Evolutionary conservation across 345 rosid genomes (phyloP).

Genomic region (Pugionium cornutum): DNA sequence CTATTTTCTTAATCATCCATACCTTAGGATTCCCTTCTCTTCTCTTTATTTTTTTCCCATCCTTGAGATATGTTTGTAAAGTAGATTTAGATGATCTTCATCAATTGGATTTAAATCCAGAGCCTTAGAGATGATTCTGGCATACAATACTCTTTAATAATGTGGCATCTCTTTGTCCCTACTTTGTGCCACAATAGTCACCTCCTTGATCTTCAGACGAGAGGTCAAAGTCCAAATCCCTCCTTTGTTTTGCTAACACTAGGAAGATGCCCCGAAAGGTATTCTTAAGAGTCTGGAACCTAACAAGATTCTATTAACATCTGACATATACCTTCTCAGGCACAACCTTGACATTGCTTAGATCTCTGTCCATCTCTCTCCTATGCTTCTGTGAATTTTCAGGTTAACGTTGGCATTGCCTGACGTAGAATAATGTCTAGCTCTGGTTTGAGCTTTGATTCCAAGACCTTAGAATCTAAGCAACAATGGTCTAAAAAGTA

Average conservation of each 20-base stretch:
- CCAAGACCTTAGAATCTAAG: slow-evolving; percentile 16
- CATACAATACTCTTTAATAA: background rate
- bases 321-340: slow-evolving; percentile 9
- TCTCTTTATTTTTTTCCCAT: background rate
- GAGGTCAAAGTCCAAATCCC: slow-evolving; percentile 15
- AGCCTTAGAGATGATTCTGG: slow-evolving; percentile 23
- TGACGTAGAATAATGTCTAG: slow-evolving; percentile 4
- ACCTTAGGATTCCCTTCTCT: slow-evolving; percentile 10
- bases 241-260: slow-evolving; percentile 20
- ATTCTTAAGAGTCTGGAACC: slow-evolving; percentile 13
- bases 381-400: slow-evolving; percentile 10
- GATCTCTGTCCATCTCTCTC: slow-evolving; percentile 12
- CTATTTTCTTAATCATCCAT: background rate
- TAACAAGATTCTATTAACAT: slow-evolving; percentile 15
- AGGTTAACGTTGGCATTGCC: background rate
- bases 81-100: slow-evolving; percentile 17
- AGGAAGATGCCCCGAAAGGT: slow-evolving; percentile 5
- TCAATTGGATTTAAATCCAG: slow-evolving; percentile 11
- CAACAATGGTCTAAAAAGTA: slow-evolving; percentile 20
- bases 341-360: slow-evolving; percentile 23
- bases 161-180: slow-evolving; percentile 24
- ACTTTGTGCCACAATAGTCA: slow-evolving; percentile 13
- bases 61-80: slow-evolving; percentile 1
- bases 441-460: slow-evolving; percentile 20
- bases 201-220: slow-evolving; percentile 31